Base-by-base conservation (phyloP, 2,329 filamentous ascomycete species). In the Sporothrix curviconia region DNA sequence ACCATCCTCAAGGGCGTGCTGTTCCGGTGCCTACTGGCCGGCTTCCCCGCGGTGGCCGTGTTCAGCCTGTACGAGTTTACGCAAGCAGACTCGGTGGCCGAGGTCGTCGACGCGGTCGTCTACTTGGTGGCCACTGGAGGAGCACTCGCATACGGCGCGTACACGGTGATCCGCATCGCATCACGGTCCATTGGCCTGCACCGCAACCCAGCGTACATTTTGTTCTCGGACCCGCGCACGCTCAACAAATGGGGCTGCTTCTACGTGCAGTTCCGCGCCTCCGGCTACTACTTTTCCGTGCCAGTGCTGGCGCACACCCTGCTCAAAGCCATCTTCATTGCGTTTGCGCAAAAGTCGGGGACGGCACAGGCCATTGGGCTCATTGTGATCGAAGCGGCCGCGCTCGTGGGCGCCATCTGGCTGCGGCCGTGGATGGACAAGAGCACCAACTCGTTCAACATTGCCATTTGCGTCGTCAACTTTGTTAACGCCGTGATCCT, bases 341-440 rank as follows among this genome's bases (percentile, higher is more conserved):
- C 84, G 55, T 84, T 94, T 58, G 83, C 79, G 17, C 90, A 95
- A 69, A 71, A 73, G 19, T 82, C 76, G 53, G 82, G 84, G 30
- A 81, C 79, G 4, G 82, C 84, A 22, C 89, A 94, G 70, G 88
- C 89, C 7, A 78, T 95, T 60, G 87, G 85, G 7, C 76, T 94
- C 53, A 76, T 95, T 49, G 75, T 95, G 60, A 83, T 94, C 60
- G 90, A 95, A 71, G 83, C 84, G 3, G 80, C 73, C 49, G 83
- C 87, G 62, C 78, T 95, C 58, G 84, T 94, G 65, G 80, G 75
- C 39, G 83, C 89, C 55, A 86, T 84, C 65, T 83, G 92, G 51
- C 74, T 94, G 66, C 82, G 87, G 53, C 90, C 90, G n/a, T 94
- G 88, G 83, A 95, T 95, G 90, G 90, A 95, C 78, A 94, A 92